Percentiles rank a stretch among this genome's conserved stretches.
These are phyloP conservation scores for Globisporangium abappressorium DNA, from an alignment of 352 stramenopile genomes.

Conservation along the genomic window DNA sequence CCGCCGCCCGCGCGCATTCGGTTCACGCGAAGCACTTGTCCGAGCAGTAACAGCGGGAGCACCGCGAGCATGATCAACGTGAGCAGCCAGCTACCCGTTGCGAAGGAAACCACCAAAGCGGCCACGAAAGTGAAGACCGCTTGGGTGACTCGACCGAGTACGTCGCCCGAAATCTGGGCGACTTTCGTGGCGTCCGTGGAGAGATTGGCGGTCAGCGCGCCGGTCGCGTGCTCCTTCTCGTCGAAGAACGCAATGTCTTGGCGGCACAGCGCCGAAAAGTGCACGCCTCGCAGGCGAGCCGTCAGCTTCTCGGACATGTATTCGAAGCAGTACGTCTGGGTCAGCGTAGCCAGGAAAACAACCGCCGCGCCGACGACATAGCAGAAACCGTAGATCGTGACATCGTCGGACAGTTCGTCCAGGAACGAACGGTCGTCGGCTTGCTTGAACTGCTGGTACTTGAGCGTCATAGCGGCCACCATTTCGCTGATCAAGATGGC, in stretches of 20 bases:
- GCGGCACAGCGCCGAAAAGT: constrained; percentile 42
- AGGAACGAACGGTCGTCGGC: constrained; percentile 18
- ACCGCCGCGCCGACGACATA: constrained; percentile 28
- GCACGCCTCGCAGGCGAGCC: constrained; percentile 38
- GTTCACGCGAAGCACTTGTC: constrained; percentile 25
- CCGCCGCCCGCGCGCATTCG: constrained; percentile 15
- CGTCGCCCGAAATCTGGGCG: constrained; percentile 34
- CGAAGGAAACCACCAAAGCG: constrained; percentile 16
- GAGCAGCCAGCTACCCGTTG: constrained; percentile 14
- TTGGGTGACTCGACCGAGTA: constrained; percentile 43
- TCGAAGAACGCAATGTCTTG: constrained; percentile 76
- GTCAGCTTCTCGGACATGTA: constrained; percentile 48
- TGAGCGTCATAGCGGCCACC: constrained; percentile 26
- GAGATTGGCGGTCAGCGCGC: constrained; percentile 49
- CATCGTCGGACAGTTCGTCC: constrained; percentile 22
- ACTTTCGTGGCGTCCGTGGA: constrained; percentile 45
- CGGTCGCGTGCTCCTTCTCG: constrained; percentile 36
- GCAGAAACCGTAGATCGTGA: constrained; percentile 28
- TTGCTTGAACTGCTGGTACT: constrained; percentile 28
- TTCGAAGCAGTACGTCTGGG: constrained; percentile 42
- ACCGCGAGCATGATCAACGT: constrained; percentile 19
- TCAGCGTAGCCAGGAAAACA: constrained; percentile 26
- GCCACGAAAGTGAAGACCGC: constrained; percentile 34
- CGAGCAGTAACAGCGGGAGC: constrained; percentile 20
- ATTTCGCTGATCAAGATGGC: constrained; percentile 35